These are phyloP conservation scores for Kitagawia praeruptora DNA, from an alignment of 129 eudicot species.

Conservation along the genomic window DNA sequence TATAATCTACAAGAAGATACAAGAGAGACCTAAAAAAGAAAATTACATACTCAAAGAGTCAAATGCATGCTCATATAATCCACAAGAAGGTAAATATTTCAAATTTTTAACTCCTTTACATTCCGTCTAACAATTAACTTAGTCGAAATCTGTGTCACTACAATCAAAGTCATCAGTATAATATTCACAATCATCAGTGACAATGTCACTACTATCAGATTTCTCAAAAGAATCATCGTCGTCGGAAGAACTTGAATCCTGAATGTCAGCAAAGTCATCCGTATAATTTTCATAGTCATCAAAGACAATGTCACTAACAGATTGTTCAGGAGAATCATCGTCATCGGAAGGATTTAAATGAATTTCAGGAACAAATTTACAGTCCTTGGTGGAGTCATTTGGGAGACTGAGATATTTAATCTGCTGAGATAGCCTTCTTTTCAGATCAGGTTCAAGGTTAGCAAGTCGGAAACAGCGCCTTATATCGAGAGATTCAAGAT, in stretches of 20 bases:
- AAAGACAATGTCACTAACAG: slow-evolving; percentile 31
- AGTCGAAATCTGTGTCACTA: slow-evolving; percentile 17
- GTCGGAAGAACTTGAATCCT: no score
- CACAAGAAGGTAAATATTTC: no score
- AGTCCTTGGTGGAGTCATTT: slow-evolving; percentile 37
- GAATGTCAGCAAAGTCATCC: neutral
- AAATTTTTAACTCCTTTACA: no score
- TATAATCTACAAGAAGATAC: neutral
- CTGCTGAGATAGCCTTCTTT: slow-evolving; percentile 36
- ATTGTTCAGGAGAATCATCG: slow-evolving; percentile 28
- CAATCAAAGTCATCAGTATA: slow-evolving; percentile 12
- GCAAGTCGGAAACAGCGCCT: slow-evolving; percentile 44
- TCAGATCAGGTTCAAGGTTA: slow-evolving; percentile 32
- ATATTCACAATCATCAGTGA: no score
- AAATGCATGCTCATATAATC: neutral
- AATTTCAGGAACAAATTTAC: slow-evolving; percentile 11
- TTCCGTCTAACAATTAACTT: neutral
- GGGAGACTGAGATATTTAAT: slow-evolving; percentile 44
- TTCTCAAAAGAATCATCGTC: neutral
- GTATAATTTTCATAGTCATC: slow-evolving; percentile 29
- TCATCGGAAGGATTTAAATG: slow-evolving; percentile 23
- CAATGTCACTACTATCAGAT: no score
- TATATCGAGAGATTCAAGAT: slow-evolving; percentile 62
- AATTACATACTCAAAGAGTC: neutral
- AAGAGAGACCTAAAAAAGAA: no score